Conservation (phyloP, 1,139 yeast genomes). For the Arxiozyma heterogenica region DNA sequence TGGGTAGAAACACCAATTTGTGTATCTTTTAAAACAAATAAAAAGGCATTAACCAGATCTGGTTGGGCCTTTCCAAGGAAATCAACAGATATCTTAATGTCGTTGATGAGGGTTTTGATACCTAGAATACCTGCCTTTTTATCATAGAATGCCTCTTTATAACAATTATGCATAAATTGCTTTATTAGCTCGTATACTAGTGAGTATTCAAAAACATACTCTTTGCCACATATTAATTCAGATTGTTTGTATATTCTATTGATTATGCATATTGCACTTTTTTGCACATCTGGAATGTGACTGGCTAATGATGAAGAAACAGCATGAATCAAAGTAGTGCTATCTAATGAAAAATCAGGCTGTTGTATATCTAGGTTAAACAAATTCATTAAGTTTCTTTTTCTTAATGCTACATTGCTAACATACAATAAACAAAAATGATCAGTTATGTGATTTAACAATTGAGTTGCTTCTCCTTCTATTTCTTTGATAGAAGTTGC, state of each 20-base stretch:
- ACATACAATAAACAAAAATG: slow-evolving; percentile 75
- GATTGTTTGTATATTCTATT: slow-evolving; percentile 56
- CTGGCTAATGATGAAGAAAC: slow-evolving; percentile 74
- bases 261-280: slow-evolving; percentile 61
- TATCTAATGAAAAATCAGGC: slow-evolving; percentile 62
- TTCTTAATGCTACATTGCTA: slow-evolving; percentile 63
- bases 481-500: slow-evolving; percentile 70
- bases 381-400: slow-evolving; percentile 57
- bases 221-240: slow-evolving; percentile 57
- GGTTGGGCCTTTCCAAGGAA: slow-evolving; percentile 75
- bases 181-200: slow-evolving; percentile 69
- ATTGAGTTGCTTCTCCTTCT: slow-evolving; percentile 53
- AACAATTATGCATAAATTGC: slow-evolving; percentile 82
- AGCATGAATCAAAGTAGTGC: slow-evolving; percentile 63
- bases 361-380: slow-evolving; percentile 74
- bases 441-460: slow-evolving; percentile 60
- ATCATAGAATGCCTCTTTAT: slow-evolving; percentile 74
- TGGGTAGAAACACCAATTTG: slow-evolving; percentile 81
- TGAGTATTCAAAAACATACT: slow-evolving; percentile 62
- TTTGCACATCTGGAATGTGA: slow-evolving; percentile 60
- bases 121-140: slow-evolving; percentile 90
- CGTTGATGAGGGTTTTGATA: slow-evolving; percentile 60
- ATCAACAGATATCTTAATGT: slow-evolving; percentile 53
- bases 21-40: slow-evolving; percentile 84
- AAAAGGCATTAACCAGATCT: slow-evolving; percentile 76